Conservation (phyloP, 2,329 filamentous ascomycete species). For the Fusarium sp. region DNA sequence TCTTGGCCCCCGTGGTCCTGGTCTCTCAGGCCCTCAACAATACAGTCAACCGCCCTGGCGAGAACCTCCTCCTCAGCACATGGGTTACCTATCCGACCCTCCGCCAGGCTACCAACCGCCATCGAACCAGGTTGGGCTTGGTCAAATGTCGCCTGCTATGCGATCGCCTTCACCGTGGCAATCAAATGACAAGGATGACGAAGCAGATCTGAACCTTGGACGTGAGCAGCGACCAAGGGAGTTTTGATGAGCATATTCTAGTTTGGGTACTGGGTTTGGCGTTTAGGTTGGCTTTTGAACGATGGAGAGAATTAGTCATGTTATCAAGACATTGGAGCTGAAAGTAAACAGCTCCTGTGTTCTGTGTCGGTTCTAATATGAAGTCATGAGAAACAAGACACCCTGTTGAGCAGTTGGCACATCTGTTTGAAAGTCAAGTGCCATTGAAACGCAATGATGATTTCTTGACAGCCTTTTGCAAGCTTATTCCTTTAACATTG, state of each 20-base stretch:
- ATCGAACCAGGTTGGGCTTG: constrained; percentile 47
- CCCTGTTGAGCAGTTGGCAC: neutral
- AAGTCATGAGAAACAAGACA: neutral
- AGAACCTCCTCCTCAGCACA: constrained; percentile 35
- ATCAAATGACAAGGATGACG: constrained; percentile 44
- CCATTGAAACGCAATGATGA: neutral
- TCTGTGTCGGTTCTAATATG: neutral
- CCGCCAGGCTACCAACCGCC: constrained; percentile 50
- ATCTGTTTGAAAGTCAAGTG: too few relatives aligned
- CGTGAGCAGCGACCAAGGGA: constrained; percentile 49
- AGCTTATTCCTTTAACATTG: neutral
- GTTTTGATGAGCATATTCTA: constrained; percentile 40
- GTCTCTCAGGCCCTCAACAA: constrained; percentile 31
- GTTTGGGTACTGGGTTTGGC: constrained; percentile 19
- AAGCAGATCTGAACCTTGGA: constrained; percentile 48
- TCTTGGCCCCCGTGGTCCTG: constrained; percentile 27
- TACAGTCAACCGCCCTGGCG: constrained; percentile 49
- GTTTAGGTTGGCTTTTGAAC: constrained; percentile 27
- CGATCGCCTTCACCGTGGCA: constrained; percentile 46
- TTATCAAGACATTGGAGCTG: neutral
- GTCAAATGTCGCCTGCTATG: constrained; percentile 41
- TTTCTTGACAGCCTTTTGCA: neutral
- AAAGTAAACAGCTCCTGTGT: neutral
- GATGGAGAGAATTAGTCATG: neutral
- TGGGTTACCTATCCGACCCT: constrained; percentile 41